These are phyloP conservation scores for Boletus calvinii DNA, from an alignment of 1,284 basidiomycete genomes.

Conservation along the genomic window DNA sequence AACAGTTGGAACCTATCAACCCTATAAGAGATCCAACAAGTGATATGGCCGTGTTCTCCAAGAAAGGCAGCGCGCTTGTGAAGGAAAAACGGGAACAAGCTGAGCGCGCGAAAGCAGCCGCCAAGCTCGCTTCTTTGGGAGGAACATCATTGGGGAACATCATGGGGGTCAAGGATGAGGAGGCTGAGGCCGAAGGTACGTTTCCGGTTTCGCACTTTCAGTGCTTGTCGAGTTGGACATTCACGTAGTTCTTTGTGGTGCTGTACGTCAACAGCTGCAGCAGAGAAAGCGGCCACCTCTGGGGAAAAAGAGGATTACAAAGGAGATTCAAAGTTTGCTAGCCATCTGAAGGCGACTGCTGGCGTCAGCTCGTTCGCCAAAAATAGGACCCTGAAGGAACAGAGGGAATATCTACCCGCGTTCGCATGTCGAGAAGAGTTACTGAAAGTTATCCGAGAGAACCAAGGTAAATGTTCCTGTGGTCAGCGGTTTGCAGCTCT, in stretches of 20 bases:
- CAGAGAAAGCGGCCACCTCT: conserved; percentile 56
- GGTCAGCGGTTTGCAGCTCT: background rate
- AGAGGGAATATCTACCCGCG: conserved; percentile 95
- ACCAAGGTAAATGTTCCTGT: conserved; percentile 67
- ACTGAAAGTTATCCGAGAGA: conserved; percentile 88
- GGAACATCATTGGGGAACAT: conserved; percentile 96
- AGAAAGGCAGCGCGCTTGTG: conserved; percentile 92
- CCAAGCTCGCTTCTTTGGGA: conserved; percentile 89
- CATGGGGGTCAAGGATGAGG: conserved; percentile 96
- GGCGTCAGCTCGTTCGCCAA: conserved; percentile 85
- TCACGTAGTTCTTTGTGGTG: conserved; percentile 58
- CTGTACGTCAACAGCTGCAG: conserved; percentile 50
- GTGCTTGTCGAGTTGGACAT: conserved; percentile 60
- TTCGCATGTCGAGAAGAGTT: conserved; percentile 97
- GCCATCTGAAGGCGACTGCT: conserved; percentile 77
- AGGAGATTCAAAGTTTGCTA: conserved; percentile 94
- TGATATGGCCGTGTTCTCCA: conserved; percentile 94
- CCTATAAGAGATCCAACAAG: conserved; percentile 92
- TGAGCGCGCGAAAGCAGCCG: conserved; percentile 93
- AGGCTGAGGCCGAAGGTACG: conserved; percentile 82
- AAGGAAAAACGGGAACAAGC: conserved; percentile 95
- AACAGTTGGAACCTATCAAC: conserved; percentile 96
- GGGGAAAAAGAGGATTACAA: conserved; percentile 78
- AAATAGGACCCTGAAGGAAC: conserved; percentile 86
- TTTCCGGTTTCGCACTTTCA: conserved; percentile 26